Conservation (phyloP, 495 filamentous ascomycete genomes). For the Penicillium daleae region DNA sequence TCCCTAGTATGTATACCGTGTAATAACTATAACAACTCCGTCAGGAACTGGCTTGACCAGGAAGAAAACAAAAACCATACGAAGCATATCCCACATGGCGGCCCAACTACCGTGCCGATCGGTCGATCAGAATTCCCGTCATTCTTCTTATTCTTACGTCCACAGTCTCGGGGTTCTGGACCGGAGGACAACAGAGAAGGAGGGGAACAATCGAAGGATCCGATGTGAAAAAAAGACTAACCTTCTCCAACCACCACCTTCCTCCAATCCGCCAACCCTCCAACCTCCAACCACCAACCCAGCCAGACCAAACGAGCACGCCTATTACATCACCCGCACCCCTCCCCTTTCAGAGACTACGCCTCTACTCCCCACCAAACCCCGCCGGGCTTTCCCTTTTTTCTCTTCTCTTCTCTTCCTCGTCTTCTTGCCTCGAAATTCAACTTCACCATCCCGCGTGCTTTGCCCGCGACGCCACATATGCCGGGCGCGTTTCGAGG, state of each 20-base stretch:
- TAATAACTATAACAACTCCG: too few relatives aligned
- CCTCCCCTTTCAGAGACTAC: slow-evolving; percentile 27
- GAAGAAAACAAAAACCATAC: background rate
- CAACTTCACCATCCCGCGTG: slow-evolving; percentile 19
- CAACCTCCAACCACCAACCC: background rate
- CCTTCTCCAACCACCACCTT: background rate
- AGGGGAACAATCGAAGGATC: background rate
- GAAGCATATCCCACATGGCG: slow-evolving; percentile 4
- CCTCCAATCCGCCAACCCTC: background rate
- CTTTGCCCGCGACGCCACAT: slow-evolving; percentile 36
- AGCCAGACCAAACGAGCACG: background rate
- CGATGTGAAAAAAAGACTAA: background rate
- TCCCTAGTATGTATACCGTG: background rate
- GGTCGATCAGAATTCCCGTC: slow-evolving; percentile 20
- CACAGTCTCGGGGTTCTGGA: background rate
- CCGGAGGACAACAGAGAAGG: background rate
- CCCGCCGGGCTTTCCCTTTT: slow-evolving; percentile 22
- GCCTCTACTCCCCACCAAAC: slow-evolving; percentile 50
- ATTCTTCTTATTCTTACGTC: background rate
- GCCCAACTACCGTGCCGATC: slow-evolving; percentile 26
- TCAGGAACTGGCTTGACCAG: background rate
- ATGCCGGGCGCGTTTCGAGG: slow-evolving; percentile 44
- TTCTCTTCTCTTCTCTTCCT: slow-evolving; percentile 9
- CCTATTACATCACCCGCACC: slow-evolving; percentile 30
- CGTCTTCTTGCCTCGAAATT: slow-evolving; percentile 1